A percentile compares a stretch with the other conserved stretches of the same genome.
Conservation (phyloP, 2,329 filamentous ascomycete genomes). For the Talaromyces pinophilus region DNA sequence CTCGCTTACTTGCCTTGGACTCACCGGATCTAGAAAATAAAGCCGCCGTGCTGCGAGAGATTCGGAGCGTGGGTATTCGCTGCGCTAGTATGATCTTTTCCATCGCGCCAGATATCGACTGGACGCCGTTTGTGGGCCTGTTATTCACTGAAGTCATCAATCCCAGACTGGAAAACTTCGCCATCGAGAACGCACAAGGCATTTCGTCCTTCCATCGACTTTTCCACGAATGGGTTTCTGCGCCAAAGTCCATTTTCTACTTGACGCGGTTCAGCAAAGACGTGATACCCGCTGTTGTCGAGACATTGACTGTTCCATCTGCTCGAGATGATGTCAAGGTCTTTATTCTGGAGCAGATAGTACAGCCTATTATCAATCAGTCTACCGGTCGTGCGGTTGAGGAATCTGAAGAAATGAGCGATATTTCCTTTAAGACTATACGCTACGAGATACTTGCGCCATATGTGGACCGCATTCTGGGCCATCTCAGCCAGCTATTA, state of each 20-base stretch:
- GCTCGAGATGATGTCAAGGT: conserved; percentile 84
- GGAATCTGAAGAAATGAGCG: conserved; percentile 50
- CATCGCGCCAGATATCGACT: conserved; percentile 69
- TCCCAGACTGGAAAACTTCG: conserved; percentile 74
- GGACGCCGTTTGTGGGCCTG: conserved; percentile 67
- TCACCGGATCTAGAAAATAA: conserved; percentile 35
- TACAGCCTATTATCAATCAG: conserved; percentile 68
- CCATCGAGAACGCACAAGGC: conserved; percentile 83
- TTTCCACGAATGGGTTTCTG: conserved; percentile 76
- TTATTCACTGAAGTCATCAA: conserved; percentile 76
- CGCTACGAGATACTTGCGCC: conserved; percentile 46
- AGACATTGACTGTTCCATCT: conserved; percentile 70
- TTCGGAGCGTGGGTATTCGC: conserved; percentile 68
- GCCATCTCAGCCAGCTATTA: conserved; percentile 53
- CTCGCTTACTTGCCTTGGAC: conserved; percentile 50
- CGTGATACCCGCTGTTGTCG: conserved; percentile 70
- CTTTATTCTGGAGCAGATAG: conserved; percentile 72
- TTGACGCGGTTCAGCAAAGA: conserved; percentile 62
- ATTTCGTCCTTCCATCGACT: conserved; percentile 80
- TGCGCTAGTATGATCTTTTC: conserved; percentile 78
- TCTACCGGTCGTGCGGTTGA: conserved; percentile 56
- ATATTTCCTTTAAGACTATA: conserved; percentile 43
- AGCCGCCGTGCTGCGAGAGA: conserved; percentile 45
- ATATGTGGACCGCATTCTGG: conserved; percentile 67
- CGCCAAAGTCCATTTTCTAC: conserved; percentile 66